Evolutionary conservation across 2,329 filamentous ascomycete species (phyloP).

Genomic region (Teratosphaeria destructans): DNA sequence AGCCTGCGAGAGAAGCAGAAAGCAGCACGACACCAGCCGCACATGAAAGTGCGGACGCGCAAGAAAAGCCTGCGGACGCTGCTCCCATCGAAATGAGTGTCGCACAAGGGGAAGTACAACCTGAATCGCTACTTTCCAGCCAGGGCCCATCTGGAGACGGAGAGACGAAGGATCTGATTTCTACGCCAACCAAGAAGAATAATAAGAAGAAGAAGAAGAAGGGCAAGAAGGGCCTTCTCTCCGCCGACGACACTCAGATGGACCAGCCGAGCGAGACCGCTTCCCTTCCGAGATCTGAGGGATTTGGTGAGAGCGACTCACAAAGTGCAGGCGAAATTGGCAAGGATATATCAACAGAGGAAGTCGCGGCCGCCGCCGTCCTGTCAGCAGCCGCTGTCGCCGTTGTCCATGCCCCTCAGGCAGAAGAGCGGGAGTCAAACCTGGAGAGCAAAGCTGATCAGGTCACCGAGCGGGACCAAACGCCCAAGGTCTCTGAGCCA

Average conservation of each 20-base stretch:
- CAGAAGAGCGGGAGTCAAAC: neutral
- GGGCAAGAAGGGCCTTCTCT: constrained; percentile 8
- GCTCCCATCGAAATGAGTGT: neutral
- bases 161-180: neutral
- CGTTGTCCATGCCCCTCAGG: neutral
- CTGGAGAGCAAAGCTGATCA: neutral
- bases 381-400: neutral
- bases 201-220: constrained; percentile 22
- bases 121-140: neutral
- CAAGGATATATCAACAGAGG: neutral
- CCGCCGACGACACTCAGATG: neutral
- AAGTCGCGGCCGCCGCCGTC: neutral
- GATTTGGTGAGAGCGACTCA: neutral
- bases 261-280: neutral
- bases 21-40: neutral
- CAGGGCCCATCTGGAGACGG: neutral
- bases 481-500: constrained; percentile 1
- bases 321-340: neutral
- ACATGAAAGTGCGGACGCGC: neutral
- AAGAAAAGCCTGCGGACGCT: neutral
- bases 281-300: neutral
- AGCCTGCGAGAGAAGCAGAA: neutral
- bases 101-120: neutral
- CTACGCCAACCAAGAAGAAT: neutral
- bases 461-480: neutral